phyloP scores from a whole-genome alignment of 2,329 filamentous ascomycete genomes.

The Fusarium mundagurra region DNA sequence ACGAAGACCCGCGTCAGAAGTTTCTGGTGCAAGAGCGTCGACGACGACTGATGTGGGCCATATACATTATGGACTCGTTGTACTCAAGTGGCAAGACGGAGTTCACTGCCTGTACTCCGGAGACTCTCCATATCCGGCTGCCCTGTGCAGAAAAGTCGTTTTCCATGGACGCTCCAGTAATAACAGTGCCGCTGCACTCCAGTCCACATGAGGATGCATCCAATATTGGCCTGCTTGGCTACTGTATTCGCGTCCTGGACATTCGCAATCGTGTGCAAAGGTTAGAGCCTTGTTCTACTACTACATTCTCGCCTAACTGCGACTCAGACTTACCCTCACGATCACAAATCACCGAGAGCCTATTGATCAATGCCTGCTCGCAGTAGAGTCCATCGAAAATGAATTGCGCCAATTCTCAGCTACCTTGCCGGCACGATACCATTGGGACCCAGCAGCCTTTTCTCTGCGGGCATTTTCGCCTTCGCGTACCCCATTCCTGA shows the following conservation, averaged over 20 bases:
- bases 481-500: constrained; percentile 33
- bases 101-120: constrained; percentile 9
- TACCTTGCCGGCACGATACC: neutral
- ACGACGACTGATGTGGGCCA: constrained; percentile 38
- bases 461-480: constrained; percentile 36
- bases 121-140: constrained; percentile 1
- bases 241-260: constrained; percentile 8
- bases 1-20: constrained; percentile 22
- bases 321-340: constrained; percentile 24
- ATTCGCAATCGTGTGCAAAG: constrained; percentile 26
- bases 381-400: constrained; percentile 15
- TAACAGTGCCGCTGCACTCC: neutral
- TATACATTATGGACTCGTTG: constrained; percentile 22
- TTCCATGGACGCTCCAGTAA: constrained; percentile 4
- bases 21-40: constrained; percentile 32
- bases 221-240: constrained; percentile 6
- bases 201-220: neutral
- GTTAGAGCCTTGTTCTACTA: neutral
- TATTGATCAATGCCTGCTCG: constrained; percentile 3
- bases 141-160: constrained; percentile 18
- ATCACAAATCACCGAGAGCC: constrained; percentile 35
- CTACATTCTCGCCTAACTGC: accelerated
- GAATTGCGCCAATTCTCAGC: constrained; percentile 13
- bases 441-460: constrained; percentile 27
- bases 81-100: constrained; percentile 23